These are phyloP conservation scores for Phytophthora tentaculata DNA, from an alignment of 352 stramenopile genomes.

Conservation along the genomic window DNA sequence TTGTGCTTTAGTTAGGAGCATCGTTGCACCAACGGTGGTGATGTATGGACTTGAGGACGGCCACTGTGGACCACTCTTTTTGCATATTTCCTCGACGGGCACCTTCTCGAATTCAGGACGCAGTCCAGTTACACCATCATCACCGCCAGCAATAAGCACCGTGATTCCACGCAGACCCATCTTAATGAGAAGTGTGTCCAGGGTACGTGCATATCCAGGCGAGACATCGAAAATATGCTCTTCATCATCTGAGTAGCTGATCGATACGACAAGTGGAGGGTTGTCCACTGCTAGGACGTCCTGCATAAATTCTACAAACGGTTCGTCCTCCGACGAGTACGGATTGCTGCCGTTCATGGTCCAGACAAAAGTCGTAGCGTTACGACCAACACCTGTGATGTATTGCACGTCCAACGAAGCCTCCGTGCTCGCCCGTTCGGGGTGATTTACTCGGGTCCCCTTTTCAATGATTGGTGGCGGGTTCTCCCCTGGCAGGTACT, in stretches of 20 bases:
- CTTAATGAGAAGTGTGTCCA: conserved; percentile 91
- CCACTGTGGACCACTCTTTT: conserved; percentile 75
- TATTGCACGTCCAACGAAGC: conserved; percentile 92
- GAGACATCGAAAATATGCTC: conserved; percentile 86
- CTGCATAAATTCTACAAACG: conserved; percentile 85
- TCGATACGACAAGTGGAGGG: conserved; percentile 87
- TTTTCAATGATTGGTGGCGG: conserved; percentile 65
- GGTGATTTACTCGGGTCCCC: conserved; percentile 53
- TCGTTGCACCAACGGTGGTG: conserved; percentile 91
- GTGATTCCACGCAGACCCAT: conserved; percentile 88
- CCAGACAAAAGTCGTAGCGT: conserved; percentile 83
- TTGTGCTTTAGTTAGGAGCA: conserved; percentile 41
- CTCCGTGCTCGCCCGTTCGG: conserved; percentile 58
- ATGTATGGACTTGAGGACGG: conserved; percentile 89
- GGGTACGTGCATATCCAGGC: conserved; percentile 69
- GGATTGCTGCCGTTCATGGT: conserved; percentile 86
- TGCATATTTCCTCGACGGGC: conserved; percentile 55
- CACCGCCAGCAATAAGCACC: conserved; percentile 85
- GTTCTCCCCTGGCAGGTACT: conserved; percentile 54
- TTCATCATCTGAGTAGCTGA: conserved; percentile 92
- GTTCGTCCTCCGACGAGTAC: conserved; percentile 85
- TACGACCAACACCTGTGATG: conserved; percentile 82
- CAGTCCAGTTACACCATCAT: conserved; percentile 87
- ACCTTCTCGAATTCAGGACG: conserved; percentile 72
- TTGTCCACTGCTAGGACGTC: conserved; percentile 68